A percentile compares a stretch with the other conserved stretches of the same genome.
phyloP scores from a whole-genome alignment of 1,284 basidiomycete genomes.

The Ceratobasidium sp. region DNA sequence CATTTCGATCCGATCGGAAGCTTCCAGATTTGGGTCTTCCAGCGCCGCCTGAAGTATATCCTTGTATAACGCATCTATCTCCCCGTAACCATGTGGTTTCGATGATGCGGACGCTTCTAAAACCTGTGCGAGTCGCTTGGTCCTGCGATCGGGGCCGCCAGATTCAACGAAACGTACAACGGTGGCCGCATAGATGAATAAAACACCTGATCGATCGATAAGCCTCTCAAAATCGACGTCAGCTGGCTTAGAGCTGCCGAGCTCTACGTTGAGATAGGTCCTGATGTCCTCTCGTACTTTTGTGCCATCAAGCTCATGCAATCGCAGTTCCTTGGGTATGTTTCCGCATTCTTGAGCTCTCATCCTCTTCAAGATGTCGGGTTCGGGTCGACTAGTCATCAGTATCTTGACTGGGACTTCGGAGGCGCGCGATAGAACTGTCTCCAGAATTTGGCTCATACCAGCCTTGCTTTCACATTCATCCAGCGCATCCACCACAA shows the following conservation, averaged over 20 bases:
- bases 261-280: background rate
- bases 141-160: too few species aligned
- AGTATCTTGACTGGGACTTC: background rate
- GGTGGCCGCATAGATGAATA: constrained; percentile 24
- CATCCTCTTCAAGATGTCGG: background rate
- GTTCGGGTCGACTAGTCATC: constrained; percentile 17
- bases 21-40: background rate
- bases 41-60: constrained; percentile 5
- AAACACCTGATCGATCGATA: background rate
- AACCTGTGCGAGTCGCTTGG: too few species aligned
- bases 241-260: background rate
- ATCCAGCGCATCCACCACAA: constrained; percentile 7
- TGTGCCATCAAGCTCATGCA: constrained; percentile 2
- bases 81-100: too few species aligned
- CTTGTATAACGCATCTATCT: constrained; percentile 6
- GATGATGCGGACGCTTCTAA: too few species aligned
- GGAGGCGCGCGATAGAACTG: background rate
- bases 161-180: background rate
- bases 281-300: constrained; percentile 3
- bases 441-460: background rate
- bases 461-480: constrained; percentile 7
- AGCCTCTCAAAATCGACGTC: background rate
- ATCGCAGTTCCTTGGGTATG: background rate
- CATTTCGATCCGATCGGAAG: background rate
- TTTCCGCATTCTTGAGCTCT: background rate